These are phyloP conservation scores for Tetrahymena borealis DNA, from an alignment of 73 alveolate species.

Conservation along the genomic window DNA sequence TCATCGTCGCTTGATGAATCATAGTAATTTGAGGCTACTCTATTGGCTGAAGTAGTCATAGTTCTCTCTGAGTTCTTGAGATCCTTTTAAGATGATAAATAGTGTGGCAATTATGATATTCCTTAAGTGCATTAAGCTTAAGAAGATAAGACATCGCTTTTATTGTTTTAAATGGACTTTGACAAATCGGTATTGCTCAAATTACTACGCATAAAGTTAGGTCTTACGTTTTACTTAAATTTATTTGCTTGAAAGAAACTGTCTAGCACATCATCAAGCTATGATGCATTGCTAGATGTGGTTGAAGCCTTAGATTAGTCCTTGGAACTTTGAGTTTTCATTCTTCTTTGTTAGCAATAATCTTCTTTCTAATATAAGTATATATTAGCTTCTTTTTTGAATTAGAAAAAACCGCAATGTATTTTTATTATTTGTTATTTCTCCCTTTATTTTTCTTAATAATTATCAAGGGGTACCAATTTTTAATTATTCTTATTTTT, in stretches of 20 bases:
- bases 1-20: neutral
- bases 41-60: neutral
- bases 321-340: neutral
- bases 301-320: neutral
- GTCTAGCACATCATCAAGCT: neutral
- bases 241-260: neutral
- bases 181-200: neutral
- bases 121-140: neutral
- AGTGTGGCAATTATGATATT: neutral
- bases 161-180: neutral
- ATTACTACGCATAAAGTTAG: neutral
- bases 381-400: neutral
- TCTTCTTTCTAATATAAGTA: neutral
- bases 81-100: neutral
- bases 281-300: neutral
- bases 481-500: neutral
- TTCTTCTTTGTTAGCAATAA: neutral
- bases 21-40: neutral
- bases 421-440: neutral
- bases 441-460: neutral
- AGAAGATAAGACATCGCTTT: neutral
- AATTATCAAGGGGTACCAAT: neutral
- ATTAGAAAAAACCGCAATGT: neutral
- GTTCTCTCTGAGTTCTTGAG: neutral
- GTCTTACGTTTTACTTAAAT: neutral